These are phyloP conservation scores for Beauveria sp. DNA, from an alignment of 2,329 filamentous ascomycete species.

Conservation along the genomic window DNA sequence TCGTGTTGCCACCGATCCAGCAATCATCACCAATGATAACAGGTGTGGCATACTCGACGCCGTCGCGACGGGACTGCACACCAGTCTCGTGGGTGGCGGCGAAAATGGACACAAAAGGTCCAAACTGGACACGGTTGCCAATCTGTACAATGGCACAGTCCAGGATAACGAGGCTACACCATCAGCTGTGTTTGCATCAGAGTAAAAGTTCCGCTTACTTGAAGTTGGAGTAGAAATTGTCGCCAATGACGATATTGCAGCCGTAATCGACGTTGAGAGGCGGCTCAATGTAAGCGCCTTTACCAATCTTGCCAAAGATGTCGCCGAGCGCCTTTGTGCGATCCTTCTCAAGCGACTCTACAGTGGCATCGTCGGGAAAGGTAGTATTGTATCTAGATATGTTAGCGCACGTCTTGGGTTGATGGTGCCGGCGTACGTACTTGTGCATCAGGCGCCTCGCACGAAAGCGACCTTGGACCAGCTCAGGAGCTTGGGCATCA, in stretches of 20 bases:
- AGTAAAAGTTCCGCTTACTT: conserved; percentile 18
- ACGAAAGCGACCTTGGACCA: conserved; percentile 43
- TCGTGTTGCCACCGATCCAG: conserved; percentile 45
- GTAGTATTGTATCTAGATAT: conserved; percentile 35
- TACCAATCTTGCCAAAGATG: conserved; percentile 42
- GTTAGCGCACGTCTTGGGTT: background rate
- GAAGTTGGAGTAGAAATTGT: conserved; percentile 55
- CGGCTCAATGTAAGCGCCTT: conserved; percentile 50
- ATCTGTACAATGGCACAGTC: conserved; percentile 67
- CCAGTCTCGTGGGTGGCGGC: conserved; percentile 66
- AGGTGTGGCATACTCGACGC: conserved; percentile 38
- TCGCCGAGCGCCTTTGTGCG: conserved; percentile 39
- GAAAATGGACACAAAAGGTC: conserved; percentile 64
- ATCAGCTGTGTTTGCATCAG: background rate
- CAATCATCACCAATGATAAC: conserved; percentile 46
- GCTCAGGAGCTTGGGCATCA: conserved; percentile 38
- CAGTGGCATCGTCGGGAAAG: conserved; percentile 41
- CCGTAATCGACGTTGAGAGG: conserved; percentile 59
- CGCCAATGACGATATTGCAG: conserved; percentile 54
- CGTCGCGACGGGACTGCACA: conserved; percentile 38
- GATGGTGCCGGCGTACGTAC: conserved; percentile 36
- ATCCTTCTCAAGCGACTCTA: conserved; percentile 29
- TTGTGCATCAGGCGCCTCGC: conserved; percentile 48
- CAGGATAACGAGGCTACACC: conserved; percentile 48
- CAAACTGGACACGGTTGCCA: conserved; percentile 63